Base-by-base conservation (phyloP, 2,329 filamentous ascomycete species). In the Talaromyces sp. region DNA sequence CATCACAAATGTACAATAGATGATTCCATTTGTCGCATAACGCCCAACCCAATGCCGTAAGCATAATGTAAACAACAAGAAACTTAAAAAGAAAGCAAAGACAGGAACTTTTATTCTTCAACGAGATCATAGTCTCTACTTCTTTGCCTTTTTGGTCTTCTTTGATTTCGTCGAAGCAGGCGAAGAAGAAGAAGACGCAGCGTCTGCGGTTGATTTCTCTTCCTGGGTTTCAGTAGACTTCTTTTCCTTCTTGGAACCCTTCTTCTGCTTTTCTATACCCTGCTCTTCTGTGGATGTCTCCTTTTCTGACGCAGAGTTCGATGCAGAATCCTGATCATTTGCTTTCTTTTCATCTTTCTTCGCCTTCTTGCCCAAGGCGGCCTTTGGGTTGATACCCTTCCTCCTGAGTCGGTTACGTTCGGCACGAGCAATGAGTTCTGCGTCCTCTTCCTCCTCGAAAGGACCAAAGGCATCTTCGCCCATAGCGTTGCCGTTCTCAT, bases 381-480 rank as follows among this genome's bases (percentile, higher is more conserved):
- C 84, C 68, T 82, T 85, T 1, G 89, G 89, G 71, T 92, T 85
- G 55, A 92, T 73, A 60, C 89, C 89, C 69, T 88, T 87, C 67
- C 84, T 84, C 65, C 88, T 84, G 80, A 91, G 82, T 60, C 85
- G 83, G 67, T 88, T 90, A 63, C 84, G 82, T 78, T 86, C 85
- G n/a, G 85, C 88, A 66, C 84, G 84, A 67, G 87, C 82, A 43
- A 92, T 90, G 69, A 87, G 86, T 65, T 84, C 80, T 65, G 80
- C 73, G 68, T 93, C 89, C 69, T 86, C 87, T 0, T 87, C 84
- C 0, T 91, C 88, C 60, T 91, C 84, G 69, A 89, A 93, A 1
- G 82, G 87, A 53, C 85, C 88, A 70, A 92, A 92, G 51, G 78
- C 78, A 60, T 84, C 82, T 17, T 77, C 77, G 7, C 70, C 69